phyloP scores from a whole-genome alignment of 1,284 basidiomycete genomes.

The Microbotryum silenes-acaulis region DNA sequence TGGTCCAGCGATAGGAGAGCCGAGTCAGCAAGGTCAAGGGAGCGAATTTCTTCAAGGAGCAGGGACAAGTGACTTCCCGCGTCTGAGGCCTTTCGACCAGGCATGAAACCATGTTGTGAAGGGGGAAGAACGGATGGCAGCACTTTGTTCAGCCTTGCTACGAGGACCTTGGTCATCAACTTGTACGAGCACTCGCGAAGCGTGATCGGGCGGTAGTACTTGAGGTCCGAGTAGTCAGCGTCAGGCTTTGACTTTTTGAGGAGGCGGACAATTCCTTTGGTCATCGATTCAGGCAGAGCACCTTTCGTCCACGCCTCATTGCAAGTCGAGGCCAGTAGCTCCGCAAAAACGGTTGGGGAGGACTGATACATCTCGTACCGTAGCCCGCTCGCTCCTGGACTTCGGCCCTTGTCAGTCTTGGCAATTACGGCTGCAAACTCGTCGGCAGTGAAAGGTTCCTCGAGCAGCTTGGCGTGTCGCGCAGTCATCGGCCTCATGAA shows the following conservation, averaged over 20 bases:
- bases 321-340: no score
- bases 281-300: no score
- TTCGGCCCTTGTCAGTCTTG: no score
- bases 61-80: constrained; percentile 1
- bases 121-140: neutral
- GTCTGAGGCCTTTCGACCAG: neutral
- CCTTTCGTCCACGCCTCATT: no score
- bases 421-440: no score
- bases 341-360: no score
- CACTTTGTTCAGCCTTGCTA: neutral
- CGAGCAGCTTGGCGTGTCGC: no score
- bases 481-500: no score
- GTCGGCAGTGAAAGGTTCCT: no score
- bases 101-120: constrained; percentile 3
- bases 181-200: neutral
- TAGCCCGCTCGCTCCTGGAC: no score
- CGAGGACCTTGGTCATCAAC: neutral
- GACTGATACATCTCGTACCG: no score
- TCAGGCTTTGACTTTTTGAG: constrained; percentile 2
- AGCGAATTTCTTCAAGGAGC: neutral
- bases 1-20: constrained; percentile 2
- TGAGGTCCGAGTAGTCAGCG: neutral
- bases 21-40: neutral
- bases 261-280: neutral
- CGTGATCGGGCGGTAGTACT: constrained; percentile 2